Conservation (phyloP, 1,284 basidiomycete species). For the Leccinum fuscescens region DNA sequence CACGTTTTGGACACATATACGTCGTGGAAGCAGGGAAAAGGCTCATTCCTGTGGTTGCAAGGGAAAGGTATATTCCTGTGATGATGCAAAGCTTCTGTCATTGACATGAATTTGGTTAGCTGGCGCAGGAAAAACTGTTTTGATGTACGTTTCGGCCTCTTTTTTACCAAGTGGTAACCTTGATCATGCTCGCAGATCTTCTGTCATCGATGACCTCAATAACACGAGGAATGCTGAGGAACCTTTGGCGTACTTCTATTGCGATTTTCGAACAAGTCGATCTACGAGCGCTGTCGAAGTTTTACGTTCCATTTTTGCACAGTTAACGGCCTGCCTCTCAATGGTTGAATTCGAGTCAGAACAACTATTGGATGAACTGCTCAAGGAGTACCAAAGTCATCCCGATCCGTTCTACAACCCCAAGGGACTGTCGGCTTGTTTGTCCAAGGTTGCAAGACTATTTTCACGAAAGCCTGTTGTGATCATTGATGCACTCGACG, state of each 20-base stretch:
- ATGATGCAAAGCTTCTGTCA: too few species aligned
- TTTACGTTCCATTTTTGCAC: constrained; percentile 4
- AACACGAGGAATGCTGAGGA: not conserved
- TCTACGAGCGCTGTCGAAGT: constrained; percentile 11
- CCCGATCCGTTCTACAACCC: not conserved
- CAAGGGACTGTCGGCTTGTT: not conserved
- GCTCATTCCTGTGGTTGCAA: too few species aligned
- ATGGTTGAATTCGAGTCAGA: not conserved
- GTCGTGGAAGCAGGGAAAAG: too few species aligned
- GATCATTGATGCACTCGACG: constrained; percentile 14
- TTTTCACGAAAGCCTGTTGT: not conserved
- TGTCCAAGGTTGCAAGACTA: constrained; percentile 1
- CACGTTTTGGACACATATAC: too few species aligned
- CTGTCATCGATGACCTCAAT: constrained; percentile 6
- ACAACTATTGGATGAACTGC: constrained; percentile 1
- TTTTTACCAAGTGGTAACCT: not conserved
- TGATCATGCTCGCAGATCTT: constrained; percentile 6
- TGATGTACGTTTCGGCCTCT: not conserved
- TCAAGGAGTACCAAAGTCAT: not conserved
- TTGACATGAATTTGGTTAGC: not conserved
- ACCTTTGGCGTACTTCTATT: constrained; percentile 16
- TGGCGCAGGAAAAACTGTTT: constrained; percentile 1
- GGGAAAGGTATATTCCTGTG: too few species aligned
- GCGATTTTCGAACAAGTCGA: constrained; percentile 11
- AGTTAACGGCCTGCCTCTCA: not conserved